Evolutionary conservation across 2,329 filamentous ascomycete species (phyloP).

Genomic region (Tolypocladium tundrense): DNA sequence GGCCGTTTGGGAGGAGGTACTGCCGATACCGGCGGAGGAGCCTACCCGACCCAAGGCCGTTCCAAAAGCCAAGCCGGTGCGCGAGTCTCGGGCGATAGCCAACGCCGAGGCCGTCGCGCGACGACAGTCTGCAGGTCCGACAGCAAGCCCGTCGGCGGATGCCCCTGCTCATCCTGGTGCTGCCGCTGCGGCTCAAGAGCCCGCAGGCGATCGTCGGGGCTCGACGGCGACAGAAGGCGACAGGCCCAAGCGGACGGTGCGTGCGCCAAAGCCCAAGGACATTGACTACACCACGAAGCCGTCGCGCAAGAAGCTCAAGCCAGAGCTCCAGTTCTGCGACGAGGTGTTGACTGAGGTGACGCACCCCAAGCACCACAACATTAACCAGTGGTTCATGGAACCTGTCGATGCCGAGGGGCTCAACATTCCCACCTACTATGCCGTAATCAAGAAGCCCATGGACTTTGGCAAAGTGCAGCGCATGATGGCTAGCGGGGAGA

Average conservation of each 20-base stretch:
- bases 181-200: slow-evolving; percentile 8
- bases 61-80: slow-evolving; percentile 26
- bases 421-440: slow-evolving; percentile 88
- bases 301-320: slow-evolving; percentile 80
- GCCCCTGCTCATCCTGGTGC: slow-evolving; percentile 9
- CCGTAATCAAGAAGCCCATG: slow-evolving; percentile 94
- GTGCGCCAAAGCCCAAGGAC: slow-evolving; percentile 82
- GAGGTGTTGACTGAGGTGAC: slow-evolving; percentile 69
- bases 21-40: slow-evolving; percentile 38
- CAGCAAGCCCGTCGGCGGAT: slow-evolving; percentile 16
- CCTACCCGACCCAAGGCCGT: slow-evolving; percentile 45
- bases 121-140: slow-evolving; percentile 19
- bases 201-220: slow-evolving; percentile 42
- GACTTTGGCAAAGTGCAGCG: slow-evolving; percentile 73
- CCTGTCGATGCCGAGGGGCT: slow-evolving; percentile 91
- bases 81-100: slow-evolving; percentile 20
- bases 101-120: slow-evolving; percentile 14
- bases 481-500: slow-evolving; percentile 70
- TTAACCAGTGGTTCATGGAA: slow-evolving; percentile 65
- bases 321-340: slow-evolving; percentile 84
- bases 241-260: slow-evolving; percentile 86
- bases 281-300: slow-evolving; percentile 69
- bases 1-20: slow-evolving; percentile 35
- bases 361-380: slow-evolving; percentile 57
- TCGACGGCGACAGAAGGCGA: slow-evolving; percentile 66